These are phyloP conservation scores for Globisporangium perplexum DNA, from an alignment of 352 stramenopile species.

Conservation along the genomic window DNA sequence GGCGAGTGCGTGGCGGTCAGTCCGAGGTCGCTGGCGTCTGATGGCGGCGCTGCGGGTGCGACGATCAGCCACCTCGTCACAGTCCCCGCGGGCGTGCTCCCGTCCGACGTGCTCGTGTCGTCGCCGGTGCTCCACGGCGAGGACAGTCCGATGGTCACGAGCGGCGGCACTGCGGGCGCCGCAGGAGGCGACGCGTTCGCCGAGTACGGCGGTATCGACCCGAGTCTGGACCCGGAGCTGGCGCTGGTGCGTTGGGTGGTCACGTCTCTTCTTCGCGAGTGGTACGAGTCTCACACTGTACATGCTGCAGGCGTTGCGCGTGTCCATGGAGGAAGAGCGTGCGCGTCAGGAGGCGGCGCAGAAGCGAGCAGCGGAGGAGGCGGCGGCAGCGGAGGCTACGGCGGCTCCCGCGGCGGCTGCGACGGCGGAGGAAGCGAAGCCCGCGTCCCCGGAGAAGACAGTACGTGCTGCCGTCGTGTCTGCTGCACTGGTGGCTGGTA, in stretches of 20 bases:
- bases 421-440: constrained; percentile 28
- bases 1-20: no score
- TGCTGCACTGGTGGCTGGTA: not conserved
- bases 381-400: constrained; percentile 30
- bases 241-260: constrained; percentile 81
- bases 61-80: constrained; percentile 90
- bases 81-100: constrained; percentile 94
- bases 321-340: constrained; percentile 99
- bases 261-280: not conserved
- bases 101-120: constrained; percentile 96
- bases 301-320: constrained; percentile 74
- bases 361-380: constrained; percentile 83
- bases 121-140: constrained; percentile 93
- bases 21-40: no score
- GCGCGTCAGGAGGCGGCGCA: constrained; percentile 92
- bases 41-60: not conserved
- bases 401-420: constrained; percentile 16
- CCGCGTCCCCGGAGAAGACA: constrained; percentile 10
- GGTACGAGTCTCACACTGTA: not conserved
- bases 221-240: constrained; percentile 98
- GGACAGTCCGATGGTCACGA: constrained; percentile 49
- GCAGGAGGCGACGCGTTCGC: constrained; percentile 75
- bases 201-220: constrained; percentile 96
- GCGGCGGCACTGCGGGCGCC: constrained; percentile 22
- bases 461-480: constrained; percentile 2